Base-by-base conservation (phyloP, 2,329 filamentous ascomycete species). In the Zymoseptoria pseudotritici region DNA sequence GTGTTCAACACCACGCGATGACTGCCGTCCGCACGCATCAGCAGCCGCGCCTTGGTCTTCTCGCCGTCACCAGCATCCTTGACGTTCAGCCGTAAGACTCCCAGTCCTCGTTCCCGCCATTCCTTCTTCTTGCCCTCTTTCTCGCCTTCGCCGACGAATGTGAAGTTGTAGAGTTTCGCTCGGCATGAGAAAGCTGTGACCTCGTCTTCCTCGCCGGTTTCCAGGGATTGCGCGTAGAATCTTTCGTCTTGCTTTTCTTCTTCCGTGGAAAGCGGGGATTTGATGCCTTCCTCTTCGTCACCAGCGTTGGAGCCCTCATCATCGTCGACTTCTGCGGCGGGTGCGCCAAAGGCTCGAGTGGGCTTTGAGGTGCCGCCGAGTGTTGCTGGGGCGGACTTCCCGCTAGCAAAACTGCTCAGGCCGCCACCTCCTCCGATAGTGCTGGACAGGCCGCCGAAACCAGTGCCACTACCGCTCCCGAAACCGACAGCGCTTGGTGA, bases 1-100 rank as follows among this genome's bases (percentile, higher is more conserved):
- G 89, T 90, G 76, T 97, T 97, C 55, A 97, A 79, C 63, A 96
- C 86, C 57, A 97, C 86, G 21, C 91, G 85, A 69, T 92, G 86
- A 0, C 90, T 94, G 61, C 91, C 91, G 70, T 97, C 92, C 66
- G 95, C 91, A 19, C 93, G 87, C 86, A 97, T 91, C 62, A 97
- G 83, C 65, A 97, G 83, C 50, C 93, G 88, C 22, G 87, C 83
- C 62, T 78, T 79, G 46, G 74, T 74, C 56, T 72, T 82, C 59
- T 84, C 81, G 9, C 70, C 64, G 11, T 84, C 80, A 7, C 20
- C 11, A 60, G 86, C 80, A 50, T 83, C 80, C 64, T 83, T 80
- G 2, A 88, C 86, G 69, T 97, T 96, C 72, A 96, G 82, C 76
- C 94, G 94, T 66, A 96, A 80, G 67, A 87, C 88, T 52, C 92